Conservation (phyloP, 257 asterid species). For the Dorcoceras hygrometricum region DNA sequence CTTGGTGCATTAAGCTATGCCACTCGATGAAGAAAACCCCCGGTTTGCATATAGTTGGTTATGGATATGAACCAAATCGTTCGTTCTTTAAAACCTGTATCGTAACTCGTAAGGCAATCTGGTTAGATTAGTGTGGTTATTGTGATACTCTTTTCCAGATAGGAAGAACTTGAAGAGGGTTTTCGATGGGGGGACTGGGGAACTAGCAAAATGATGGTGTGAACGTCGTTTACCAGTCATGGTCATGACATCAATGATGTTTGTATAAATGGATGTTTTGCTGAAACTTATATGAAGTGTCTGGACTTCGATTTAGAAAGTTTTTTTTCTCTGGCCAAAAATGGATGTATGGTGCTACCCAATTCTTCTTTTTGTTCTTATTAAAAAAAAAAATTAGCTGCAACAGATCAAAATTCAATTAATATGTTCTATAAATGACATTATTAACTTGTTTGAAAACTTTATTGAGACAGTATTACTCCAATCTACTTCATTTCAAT, state of each 20-base stretch:
- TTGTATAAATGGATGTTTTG: background rate
- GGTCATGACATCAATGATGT: background rate
- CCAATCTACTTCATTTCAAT: background rate
- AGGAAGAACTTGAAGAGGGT: background rate
- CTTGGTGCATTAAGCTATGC: background rate
- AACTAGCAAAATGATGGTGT: background rate
- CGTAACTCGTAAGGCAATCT: background rate
- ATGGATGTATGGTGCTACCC: background rate
- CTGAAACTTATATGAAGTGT: background rate
- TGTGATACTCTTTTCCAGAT: background rate
- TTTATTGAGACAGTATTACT: no score
- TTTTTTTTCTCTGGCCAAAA: background rate
- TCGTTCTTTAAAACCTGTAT: background rate
- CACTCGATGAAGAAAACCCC: background rate
- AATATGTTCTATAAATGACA: background rate
- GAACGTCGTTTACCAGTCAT: background rate
- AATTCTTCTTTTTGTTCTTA: no score
- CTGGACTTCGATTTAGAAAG: background rate
- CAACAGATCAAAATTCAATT: no score
- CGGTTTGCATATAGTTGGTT: background rate
- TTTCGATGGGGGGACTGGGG: background rate
- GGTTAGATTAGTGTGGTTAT: no score
- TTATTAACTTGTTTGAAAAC: background rate
- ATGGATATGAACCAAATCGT: background rate
- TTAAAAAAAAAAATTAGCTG: no score